Evolutionary conservation across 1,284 basidiomycete species (phyloP), one percentile per base, ranked within the genome.

Genomic region (Porodaedalea pini): DNA sequence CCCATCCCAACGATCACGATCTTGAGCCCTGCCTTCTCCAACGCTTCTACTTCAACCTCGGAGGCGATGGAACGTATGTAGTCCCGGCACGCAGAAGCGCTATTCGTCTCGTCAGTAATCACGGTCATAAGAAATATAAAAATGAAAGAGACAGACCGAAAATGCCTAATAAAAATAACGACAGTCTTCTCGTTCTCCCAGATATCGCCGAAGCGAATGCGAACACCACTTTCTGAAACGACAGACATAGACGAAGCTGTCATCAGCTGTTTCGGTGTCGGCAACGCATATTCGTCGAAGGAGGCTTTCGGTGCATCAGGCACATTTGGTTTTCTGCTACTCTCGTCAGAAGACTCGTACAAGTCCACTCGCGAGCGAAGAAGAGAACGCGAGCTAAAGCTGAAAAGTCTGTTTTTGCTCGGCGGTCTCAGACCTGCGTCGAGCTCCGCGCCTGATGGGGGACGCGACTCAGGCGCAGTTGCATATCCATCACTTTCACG

Each of bases 1-100:
- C 91, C 93, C 67, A 92, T 88, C 34, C 90, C 84, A 65, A 96
- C 83, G 63, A 95, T 75, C 51, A 93, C 77, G 53, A 92, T 72
- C 63, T 78, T 80, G 55, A 81, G 70, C 23, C 78, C 76, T 13
- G 78, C 77, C 37, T 74, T 75, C 45, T 82, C 78, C 48, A 89
- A 75, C 3, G 78, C 75, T 44, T 77, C 78, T 8, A 75, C 72
- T 49, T 81, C 72, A 37, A 85, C 76, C 45, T 77, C 74, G 17
- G 75, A 70, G 57, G 78, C 68, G 58, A 94, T 75, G 32, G 83
- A 84, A 54, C 82, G 78, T 76, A 94, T 83, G 70, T 94, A 96
- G 67, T 94, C 90, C 67, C 92, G 90, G 69, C 90, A 92, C 31
- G 85, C 72, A 2, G 88, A 85, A 65, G 90, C 94, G 76, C 80